Evolutionary conservation across 2,329 filamentous ascomycete species (phyloP).

Genomic region (Chaetomium globosum): DNA sequence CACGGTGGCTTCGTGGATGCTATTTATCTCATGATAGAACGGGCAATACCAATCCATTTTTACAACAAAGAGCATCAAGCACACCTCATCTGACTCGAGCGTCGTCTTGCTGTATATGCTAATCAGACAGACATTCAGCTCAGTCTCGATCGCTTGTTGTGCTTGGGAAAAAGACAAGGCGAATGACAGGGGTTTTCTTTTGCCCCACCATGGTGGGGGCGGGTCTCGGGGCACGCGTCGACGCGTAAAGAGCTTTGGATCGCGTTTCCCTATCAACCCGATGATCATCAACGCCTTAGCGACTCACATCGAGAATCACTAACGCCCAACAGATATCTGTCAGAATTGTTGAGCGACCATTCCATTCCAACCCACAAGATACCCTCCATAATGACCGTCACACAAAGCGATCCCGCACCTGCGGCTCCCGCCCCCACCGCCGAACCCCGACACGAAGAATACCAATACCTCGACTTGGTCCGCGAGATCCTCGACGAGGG

Average conservation of each 20-base stretch:
- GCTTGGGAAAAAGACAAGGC: background rate
- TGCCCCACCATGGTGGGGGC: constrained; percentile 7
- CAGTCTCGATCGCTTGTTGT: background rate
- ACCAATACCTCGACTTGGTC: constrained; percentile 91
- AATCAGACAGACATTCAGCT: too few species aligned
- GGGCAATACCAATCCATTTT: too few species aligned
- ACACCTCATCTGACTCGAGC: background rate
- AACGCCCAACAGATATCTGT: background rate
- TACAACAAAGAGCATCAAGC: background rate
- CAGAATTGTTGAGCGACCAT: background rate
- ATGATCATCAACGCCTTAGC: background rate
- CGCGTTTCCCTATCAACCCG: constrained; percentile 9
- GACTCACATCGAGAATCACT: background rate
- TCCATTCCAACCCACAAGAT: background rate
- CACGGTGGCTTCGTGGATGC: too few species aligned
- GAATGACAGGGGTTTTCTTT: background rate
- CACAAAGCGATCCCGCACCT: constrained; percentile 16
- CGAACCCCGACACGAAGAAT: constrained; percentile 72
- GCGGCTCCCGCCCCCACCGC: constrained; percentile 16
- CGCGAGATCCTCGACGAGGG: constrained; percentile 79
- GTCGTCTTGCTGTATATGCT: too few species aligned
- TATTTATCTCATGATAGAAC: too few species aligned
- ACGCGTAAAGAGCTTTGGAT: constrained; percentile 26
- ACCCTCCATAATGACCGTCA: constrained; percentile 29
- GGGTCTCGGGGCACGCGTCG: constrained; percentile 20